phyloP scores from a whole-genome alignment of 345 rosid genomes.

The Moricandia moricandioides region DNA sequence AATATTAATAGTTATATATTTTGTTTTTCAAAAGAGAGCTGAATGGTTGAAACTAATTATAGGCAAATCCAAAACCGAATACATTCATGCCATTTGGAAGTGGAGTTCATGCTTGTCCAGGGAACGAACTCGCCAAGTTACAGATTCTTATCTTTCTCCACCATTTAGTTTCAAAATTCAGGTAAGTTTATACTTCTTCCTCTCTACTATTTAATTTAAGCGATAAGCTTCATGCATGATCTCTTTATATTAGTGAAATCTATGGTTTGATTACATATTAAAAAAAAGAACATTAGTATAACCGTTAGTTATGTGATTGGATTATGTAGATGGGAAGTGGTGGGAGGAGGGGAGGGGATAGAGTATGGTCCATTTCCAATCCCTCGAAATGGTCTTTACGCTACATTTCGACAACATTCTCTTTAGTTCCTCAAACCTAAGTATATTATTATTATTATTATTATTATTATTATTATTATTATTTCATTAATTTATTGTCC shows the following conservation, averaged over 20 bases:
- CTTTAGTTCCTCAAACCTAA: constrained; percentile 2
- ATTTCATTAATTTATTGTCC: not conserved
- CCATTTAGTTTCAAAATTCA: constrained; percentile 61
- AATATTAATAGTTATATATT: not conserved
- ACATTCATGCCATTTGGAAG: constrained; percentile 89
- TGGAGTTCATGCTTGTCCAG: constrained; percentile 94
- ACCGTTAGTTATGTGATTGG: not conserved
- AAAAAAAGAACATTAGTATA: not conserved
- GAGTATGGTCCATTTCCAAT: constrained; percentile 86
- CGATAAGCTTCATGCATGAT: not conserved
- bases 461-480: not conserved
- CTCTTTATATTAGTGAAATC: not conserved
- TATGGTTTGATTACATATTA: not conserved
- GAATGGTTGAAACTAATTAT: not conserved
- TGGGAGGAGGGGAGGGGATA: constrained; percentile 56
- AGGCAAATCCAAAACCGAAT: constrained; percentile 64
- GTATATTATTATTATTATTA: not conserved
- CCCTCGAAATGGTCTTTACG: constrained; percentile 69
- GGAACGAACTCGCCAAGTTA: constrained; percentile 88
- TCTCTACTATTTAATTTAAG: not conserved
- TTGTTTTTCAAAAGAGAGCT: not conserved
- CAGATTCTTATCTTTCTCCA: constrained; percentile 74
- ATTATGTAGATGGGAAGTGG: constrained; percentile 68
- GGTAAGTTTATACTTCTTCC: constrained; percentile 41
- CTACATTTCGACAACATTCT: constrained; percentile 55